Conservation (phyloP, 495 filamentous ascomycete species). For the Saxophila tyrrhenica region DNA sequence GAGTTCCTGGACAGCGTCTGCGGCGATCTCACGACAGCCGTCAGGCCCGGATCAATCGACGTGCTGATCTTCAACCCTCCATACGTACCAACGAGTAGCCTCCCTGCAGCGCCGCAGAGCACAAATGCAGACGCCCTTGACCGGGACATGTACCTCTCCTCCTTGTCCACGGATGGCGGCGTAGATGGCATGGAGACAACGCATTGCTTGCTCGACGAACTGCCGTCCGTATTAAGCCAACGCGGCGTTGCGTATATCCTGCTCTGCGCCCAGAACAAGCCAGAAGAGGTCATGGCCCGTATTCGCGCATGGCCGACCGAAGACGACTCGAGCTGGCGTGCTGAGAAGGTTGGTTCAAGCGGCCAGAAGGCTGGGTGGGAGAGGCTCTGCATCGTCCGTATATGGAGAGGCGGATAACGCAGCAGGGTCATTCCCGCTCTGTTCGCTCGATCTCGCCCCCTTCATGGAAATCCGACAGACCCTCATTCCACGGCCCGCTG, state of each 20-base stretch:
- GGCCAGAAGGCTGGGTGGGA: slow-evolving; percentile 89
- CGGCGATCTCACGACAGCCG: slow-evolving; percentile 50
- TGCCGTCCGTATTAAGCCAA: slow-evolving; percentile 51
- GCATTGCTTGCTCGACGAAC: slow-evolving; percentile 54
- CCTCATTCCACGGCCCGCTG: slow-evolving; percentile 16
- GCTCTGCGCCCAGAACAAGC: slow-evolving; percentile 77
- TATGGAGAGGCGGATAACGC: too few species aligned
- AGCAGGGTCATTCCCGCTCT: slow-evolving; percentile 8
- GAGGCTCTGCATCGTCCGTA: slow-evolving; percentile 68
- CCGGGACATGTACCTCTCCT: slow-evolving; percentile 67
- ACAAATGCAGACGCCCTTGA: slow-evolving; percentile 41
- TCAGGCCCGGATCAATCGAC: slow-evolving; percentile 52
- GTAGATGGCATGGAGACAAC: slow-evolving; percentile 88
- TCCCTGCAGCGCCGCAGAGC: slow-evolving; percentile 37
- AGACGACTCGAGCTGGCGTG: slow-evolving; percentile 42
- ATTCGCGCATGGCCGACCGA: slow-evolving; percentile 39
- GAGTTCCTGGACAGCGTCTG: slow-evolving; percentile 49
- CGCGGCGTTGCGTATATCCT: slow-evolving; percentile 79
- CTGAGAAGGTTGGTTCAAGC: slow-evolving; percentile 69
- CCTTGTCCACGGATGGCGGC: slow-evolving; percentile 80
- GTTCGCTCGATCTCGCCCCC: slow-evolving; percentile 5
- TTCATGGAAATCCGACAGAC: slow-evolving; percentile 13
- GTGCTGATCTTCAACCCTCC: slow-evolving; percentile 93
- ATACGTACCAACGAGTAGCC: slow-evolving; percentile 74
- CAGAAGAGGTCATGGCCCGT: slow-evolving; percentile 57